Base-by-base conservation (phyloP, 768 basidiomycete species). In the Russula ochroleuca region DNA sequence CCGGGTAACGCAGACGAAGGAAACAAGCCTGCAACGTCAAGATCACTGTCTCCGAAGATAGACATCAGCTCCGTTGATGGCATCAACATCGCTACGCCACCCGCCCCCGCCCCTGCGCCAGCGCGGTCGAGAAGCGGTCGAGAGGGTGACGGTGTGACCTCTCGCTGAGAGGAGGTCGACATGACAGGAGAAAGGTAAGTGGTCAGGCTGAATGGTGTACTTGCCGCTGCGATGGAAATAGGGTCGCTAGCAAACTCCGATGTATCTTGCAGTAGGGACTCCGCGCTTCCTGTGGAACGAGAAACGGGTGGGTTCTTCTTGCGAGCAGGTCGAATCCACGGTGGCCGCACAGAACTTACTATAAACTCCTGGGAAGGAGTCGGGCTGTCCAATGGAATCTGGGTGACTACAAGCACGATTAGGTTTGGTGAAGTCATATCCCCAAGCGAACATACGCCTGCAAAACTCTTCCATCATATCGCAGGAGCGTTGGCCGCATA, bases 391-490 rank as follows among this genome's bases (percentile, higher is more conserved):
- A 95, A 81, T 52, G 94, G 92, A 66, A 94, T 93, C 72, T 90
- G 87, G 3, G 92, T 92, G 69, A 89, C 87, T 90, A 69, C 1
- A 67, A 60, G 19, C 50, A 43, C 35, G 57, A 38, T 61, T 54
- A 43, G 49, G 47, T 49, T 25, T 40, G 35, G 21, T 13, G 14
- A 38, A 23, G 51, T 31, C 57, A n/a, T 5, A 6, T 35, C 19
- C 23, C 60, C 47, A 64, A 17, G 78, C 78, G 74, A 66, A 88
- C 92, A 75, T 73, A 91, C 94, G 76, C 72, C 94, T 85, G 77
- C 94, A 96, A 73, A 95, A 94, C 73, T 96, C 94, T 72, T 96
- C 94, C 82, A 97, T 88, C 48, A 96, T 81, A 75, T 96, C 94
- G 33, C 93, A 92, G 51, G 90, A 92, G 57, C 94, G 79, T 48